Conservation (phyloP, 106 monocot species). For the Acorus gramineus region DNA sequence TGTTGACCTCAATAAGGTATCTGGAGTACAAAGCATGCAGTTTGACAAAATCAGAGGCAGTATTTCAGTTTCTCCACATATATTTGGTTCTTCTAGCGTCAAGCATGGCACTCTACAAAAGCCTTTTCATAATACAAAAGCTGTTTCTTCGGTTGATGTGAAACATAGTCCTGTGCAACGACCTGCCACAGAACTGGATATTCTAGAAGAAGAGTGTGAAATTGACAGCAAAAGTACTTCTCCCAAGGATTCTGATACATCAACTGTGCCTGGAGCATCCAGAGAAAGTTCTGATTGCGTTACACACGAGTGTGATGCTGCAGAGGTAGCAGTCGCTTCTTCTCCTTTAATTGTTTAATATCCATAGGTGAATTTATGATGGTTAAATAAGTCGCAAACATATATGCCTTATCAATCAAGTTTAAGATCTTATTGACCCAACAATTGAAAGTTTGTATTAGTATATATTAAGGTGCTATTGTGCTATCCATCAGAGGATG, state of each 20-base stretch:
- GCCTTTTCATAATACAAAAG: constrained; percentile 4
- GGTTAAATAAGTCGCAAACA: too few relatives aligned
- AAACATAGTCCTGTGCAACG: constrained; percentile 16
- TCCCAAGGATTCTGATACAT: constrained; percentile 10
- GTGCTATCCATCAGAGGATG: too few relatives aligned
- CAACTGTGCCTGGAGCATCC: constrained; percentile 11
- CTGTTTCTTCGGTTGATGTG: constrained; percentile 14
- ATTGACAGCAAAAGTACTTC: constrained; percentile 21
- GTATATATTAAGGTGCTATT: too few relatives aligned
- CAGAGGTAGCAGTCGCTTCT: background rate
- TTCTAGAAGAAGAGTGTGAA: constrained; percentile 41
- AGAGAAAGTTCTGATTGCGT: constrained; percentile 20
- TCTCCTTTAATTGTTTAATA: background rate
- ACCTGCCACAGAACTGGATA: constrained; percentile 20
- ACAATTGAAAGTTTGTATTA: too few relatives aligned
- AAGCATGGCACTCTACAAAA: constrained; percentile 2
- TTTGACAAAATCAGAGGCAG: constrained; percentile 10
- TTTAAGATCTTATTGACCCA: too few relatives aligned
- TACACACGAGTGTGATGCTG: constrained; percentile 23
- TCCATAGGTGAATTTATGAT: background rate
- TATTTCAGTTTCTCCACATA: constrained; percentile 1
- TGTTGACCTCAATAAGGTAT: constrained; percentile 13
- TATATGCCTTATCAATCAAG: too few relatives aligned
- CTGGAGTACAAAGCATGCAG: constrained; percentile 6
- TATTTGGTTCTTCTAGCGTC: constrained; percentile 2